Conservation (phyloP, 2,329 filamentous ascomycete species). For the Capronia coronata region DNA sequence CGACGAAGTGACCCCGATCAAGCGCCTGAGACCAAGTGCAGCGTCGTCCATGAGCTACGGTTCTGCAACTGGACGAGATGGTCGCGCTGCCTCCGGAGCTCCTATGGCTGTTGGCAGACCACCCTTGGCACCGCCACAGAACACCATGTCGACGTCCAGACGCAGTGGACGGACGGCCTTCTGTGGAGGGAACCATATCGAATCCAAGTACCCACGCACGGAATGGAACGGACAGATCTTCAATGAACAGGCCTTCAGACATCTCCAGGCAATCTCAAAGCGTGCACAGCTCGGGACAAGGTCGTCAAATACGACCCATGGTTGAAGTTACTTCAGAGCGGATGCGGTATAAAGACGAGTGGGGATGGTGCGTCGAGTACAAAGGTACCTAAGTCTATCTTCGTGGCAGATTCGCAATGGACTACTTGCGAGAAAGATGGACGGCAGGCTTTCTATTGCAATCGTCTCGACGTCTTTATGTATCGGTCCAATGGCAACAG, state of each 20-base stretch:
- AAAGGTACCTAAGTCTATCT: conserved; percentile 5
- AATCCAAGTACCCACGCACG: not conserved
- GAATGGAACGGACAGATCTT: no score
- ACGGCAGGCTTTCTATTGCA: not conserved
- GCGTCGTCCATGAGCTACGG: conserved; percentile 1
- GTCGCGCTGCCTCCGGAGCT: conserved; percentile 8
- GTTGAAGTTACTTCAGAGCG: conserved; percentile 4
- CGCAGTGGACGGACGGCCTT: not conserved
- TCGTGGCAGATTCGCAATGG: conserved; percentile 10
- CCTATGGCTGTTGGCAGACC: conserved; percentile 3
- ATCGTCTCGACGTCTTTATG: conserved; percentile 5
- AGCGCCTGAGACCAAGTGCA: conserved; percentile 4
- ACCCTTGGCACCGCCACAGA: conserved; percentile 2
- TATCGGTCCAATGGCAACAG: not conserved
- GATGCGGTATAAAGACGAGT: conserved; percentile 6
- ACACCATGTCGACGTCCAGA: conserved; percentile 4
- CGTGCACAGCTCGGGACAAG: not conserved
- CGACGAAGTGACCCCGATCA: conserved; percentile 7
- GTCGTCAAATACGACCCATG: not conserved
- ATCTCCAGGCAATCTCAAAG: not conserved
- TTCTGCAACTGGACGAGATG: conserved; percentile 10
- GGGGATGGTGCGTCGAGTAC: conserved; percentile 8
- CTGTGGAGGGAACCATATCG: not conserved
- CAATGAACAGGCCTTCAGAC: not conserved
- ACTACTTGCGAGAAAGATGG: conserved; percentile 2